Evolutionary conservation across 176 grass and related monocot genomes (phyloP).

Genomic region (Paspalum notatum): DNA sequence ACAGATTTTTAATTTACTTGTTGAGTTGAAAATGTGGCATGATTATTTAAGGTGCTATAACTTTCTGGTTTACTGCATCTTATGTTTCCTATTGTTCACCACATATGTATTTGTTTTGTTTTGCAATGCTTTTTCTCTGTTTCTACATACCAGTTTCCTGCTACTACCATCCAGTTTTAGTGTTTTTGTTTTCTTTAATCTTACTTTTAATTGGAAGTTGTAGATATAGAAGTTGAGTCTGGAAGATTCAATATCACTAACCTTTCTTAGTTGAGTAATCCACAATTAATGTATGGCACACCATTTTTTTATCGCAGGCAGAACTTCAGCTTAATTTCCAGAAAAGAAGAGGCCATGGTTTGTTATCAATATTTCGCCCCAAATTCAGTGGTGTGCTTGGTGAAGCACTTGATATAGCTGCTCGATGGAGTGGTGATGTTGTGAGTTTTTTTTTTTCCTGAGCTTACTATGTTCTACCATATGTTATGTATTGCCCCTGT

Average conservation of each 20-base stretch:
- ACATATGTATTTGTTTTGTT: slow-evolving; percentile 1
- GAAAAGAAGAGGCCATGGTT: slow-evolving; percentile 97
- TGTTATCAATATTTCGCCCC: slow-evolving; percentile 81
- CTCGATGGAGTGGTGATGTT: slow-evolving; percentile 99
- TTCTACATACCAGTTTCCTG: slow-evolving; percentile 7
- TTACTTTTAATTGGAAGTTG: slow-evolving; percentile 2
- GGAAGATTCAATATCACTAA: slow-evolving; percentile 14
- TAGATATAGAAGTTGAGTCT: slow-evolving; percentile 22
- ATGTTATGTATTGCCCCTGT: neutral
- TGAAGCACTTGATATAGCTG: slow-evolving; percentile 94
- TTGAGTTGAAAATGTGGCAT: slow-evolving; percentile 7
- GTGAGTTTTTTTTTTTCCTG: slow-evolving; percentile 62
- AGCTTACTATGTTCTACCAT: neutral
- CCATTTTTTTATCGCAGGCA: slow-evolving; percentile 62
- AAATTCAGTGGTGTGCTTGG: slow-evolving; percentile 98
- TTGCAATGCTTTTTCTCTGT: slow-evolving; percentile 1
- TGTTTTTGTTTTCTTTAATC: neutral
- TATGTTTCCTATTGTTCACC: slow-evolving; percentile 15
- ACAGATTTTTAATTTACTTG: neutral
- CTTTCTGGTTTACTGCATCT: slow-evolving; percentile 22
- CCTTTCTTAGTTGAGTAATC: slow-evolving; percentile 21
- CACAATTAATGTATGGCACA: slow-evolving; percentile 22
- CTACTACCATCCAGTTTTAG: neutral
- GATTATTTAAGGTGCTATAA: slow-evolving; percentile 21
- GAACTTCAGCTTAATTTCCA: slow-evolving; percentile 99